phyloP scores from a whole-genome alignment of 2,329 filamentous ascomycete species.

The Cercospora sp. region DNA sequence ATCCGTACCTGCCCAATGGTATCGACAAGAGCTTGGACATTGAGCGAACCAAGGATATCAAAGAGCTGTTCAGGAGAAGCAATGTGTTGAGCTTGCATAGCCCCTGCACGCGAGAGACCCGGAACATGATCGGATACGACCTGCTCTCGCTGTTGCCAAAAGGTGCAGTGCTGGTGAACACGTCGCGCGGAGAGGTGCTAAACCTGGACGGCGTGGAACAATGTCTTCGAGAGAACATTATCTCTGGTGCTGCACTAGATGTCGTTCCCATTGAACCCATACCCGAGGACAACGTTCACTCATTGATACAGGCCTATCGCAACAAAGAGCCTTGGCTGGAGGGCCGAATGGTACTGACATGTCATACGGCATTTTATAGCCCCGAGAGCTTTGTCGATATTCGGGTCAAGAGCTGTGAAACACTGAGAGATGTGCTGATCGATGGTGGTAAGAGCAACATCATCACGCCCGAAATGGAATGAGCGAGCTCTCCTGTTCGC shows the following conservation, averaged over 20 bases:
- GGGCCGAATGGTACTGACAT: constrained; percentile 42
- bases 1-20: constrained; percentile 38
- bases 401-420: constrained; percentile 33
- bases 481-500: neutral
- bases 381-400: constrained; percentile 35
- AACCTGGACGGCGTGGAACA: constrained; percentile 36
- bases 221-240: constrained; percentile 32
- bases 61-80: constrained; percentile 43
- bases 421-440: constrained; percentile 32
- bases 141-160: constrained; percentile 35
- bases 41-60: constrained; percentile 35
- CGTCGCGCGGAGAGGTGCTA: constrained; percentile 37
- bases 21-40: constrained; percentile 36
- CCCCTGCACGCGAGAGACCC: constrained; percentile 69
- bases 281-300: constrained; percentile 33
- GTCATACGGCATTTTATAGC: constrained; percentile 34
- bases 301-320: constrained; percentile 35
- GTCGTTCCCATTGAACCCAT: constrained; percentile 39
- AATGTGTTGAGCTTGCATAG: constrained; percentile 69
- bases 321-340: constrained; percentile 47
- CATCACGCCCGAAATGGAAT: constrained; percentile 34
- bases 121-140: constrained; percentile 33
- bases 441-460: constrained; percentile 31
- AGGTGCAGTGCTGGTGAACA: constrained; percentile 37
- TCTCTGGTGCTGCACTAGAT: constrained; percentile 38